phyloP scores from a whole-genome alignment of 2,329 filamentous ascomycete species.

The Ophiostoma sp. region DNA sequence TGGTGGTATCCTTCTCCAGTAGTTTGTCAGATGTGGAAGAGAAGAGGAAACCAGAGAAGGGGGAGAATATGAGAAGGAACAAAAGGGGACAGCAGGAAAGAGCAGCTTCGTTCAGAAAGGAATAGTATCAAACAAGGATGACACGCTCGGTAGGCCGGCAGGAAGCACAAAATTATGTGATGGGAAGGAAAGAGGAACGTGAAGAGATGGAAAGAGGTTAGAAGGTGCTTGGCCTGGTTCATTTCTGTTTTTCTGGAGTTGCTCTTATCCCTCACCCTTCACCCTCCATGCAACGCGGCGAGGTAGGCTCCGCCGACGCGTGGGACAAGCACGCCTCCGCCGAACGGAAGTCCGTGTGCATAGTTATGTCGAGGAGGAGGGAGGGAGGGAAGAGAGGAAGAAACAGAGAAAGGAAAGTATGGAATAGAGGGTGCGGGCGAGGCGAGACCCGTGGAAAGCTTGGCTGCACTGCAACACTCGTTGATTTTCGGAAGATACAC shows the following conservation, averaged over 20 bases:
- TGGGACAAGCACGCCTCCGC: neutral
- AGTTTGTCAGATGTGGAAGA: neutral
- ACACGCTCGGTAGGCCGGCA: neutral
- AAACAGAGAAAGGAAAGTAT: neutral
- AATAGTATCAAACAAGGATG: neutral
- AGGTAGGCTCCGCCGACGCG: neutral
- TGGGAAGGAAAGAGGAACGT: neutral
- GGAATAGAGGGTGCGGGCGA: neutral
- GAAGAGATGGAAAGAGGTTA: neutral
- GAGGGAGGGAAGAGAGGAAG: neutral
- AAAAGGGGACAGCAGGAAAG: neutral
- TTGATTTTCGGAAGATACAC: neutral
- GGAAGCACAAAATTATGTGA: neutral
- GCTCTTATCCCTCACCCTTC: neutral
- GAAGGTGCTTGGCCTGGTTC: neutral
- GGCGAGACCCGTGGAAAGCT: neutral
- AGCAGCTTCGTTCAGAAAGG: neutral
- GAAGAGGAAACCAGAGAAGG: neutral
- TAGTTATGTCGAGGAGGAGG: neutral
- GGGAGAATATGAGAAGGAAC: neutral
- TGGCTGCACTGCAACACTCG: conserved; percentile 5
- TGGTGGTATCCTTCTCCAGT: neutral
- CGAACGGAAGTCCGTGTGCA: neutral
- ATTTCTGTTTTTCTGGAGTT: neutral
- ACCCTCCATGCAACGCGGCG: neutral